phyloP scores from a whole-genome alignment of 768 basidiomycete genomes.

The Crepidotus variabilis region DNA sequence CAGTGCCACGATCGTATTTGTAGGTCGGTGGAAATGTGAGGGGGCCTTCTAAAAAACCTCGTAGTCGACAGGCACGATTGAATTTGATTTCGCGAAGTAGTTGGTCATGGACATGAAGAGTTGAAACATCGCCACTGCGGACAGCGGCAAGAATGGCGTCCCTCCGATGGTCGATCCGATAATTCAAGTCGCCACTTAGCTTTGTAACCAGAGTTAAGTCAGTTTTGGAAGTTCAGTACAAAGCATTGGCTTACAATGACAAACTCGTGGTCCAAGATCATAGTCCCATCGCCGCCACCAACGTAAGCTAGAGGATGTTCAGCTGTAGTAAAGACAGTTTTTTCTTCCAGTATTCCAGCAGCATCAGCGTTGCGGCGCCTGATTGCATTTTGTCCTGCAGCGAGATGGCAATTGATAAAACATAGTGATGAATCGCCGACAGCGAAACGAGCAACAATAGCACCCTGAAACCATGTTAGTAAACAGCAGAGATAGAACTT shows the following conservation, averaged over 20 bases:
- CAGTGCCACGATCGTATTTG: slow-evolving; percentile 83
- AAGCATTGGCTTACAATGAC: slow-evolving; percentile 62
- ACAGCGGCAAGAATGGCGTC: slow-evolving; percentile 76
- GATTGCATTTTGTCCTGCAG: slow-evolving; percentile 86
- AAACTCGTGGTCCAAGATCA: slow-evolving; percentile 92
- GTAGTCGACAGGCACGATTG: slow-evolving; percentile 86
- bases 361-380: slow-evolving; percentile 85
- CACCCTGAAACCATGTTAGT: slow-evolving; percentile 53
- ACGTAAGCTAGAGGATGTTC: slow-evolving; percentile 67
- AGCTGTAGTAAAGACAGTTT: slow-evolving; percentile 55
- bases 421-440: slow-evolving; percentile 92
- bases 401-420: slow-evolving; percentile 95
- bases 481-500: not conserved
- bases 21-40: slow-evolving; percentile 89
- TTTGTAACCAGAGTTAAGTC: slow-evolving; percentile 20
- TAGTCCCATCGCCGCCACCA: slow-evolving; percentile 90
- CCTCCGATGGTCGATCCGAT: slow-evolving; percentile 91
- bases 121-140: slow-evolving; percentile 58
- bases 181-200: slow-evolving; percentile 95
- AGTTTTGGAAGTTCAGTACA: not conserved
- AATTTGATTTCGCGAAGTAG: slow-evolving; percentile 83
- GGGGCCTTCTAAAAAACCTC: slow-evolving; percentile 77
- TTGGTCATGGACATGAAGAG: slow-evolving; percentile 78
- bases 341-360: slow-evolving; percentile 83
- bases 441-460: slow-evolving; percentile 84